These are phyloP conservation scores for Pseudonitzschia delicatissima DNA, from an alignment of 108 stramenopile genomes.

Conservation along the genomic window DNA sequence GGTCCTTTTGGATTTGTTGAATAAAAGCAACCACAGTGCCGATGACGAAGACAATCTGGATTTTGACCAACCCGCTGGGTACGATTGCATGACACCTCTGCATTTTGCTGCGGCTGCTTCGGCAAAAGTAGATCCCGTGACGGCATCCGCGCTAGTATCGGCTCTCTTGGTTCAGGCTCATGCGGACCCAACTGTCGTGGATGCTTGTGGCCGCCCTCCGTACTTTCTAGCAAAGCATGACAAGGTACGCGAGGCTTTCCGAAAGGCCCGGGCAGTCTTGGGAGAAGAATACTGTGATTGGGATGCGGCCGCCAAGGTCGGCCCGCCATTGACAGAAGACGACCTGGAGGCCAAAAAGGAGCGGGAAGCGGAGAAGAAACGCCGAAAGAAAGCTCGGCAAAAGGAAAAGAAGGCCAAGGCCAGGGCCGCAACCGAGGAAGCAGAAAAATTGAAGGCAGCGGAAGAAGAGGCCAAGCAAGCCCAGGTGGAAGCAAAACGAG, in stretches of 20 bases:
- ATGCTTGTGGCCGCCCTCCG: slow-evolving; percentile 58
- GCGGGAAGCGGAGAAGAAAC: slow-evolving; percentile 83
- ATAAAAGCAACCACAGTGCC: slow-evolving; percentile 7
- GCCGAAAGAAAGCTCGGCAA: slow-evolving; percentile 69
- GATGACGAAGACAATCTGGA: slow-evolving; percentile 7
- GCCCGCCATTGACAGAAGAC: slow-evolving; percentile 57
- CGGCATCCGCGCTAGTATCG: slow-evolving; percentile 35
- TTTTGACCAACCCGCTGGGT: slow-evolving; percentile 38
- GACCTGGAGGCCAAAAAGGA: slow-evolving; percentile 56
- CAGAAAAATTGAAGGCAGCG: slow-evolving; percentile 25
- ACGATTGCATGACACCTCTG: slow-evolving; percentile 55
- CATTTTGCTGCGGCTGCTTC: slow-evolving; percentile 54
- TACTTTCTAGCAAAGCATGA: slow-evolving; percentile 72
- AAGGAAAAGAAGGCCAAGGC: slow-evolving; percentile 75
- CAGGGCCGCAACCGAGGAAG: slow-evolving; percentile 36
- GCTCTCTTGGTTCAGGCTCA: slow-evolving; percentile 59
- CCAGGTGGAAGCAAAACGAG: slow-evolving; percentile 37
- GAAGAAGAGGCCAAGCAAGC: slow-evolving; percentile 36
- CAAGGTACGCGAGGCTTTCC: slow-evolving; percentile 78
- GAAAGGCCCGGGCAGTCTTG: slow-evolving; percentile 59
- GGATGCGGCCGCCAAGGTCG: slow-evolving; percentile 71
- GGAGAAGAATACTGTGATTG: slow-evolving; percentile 78
- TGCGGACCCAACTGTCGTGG: slow-evolving; percentile 71
- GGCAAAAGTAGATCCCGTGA: slow-evolving; percentile 18
- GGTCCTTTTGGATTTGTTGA: slow-evolving; percentile 39